Evolutionary conservation across 805 yeast species (phyloP).

Genomic region (Yarrowia bubula): DNA sequence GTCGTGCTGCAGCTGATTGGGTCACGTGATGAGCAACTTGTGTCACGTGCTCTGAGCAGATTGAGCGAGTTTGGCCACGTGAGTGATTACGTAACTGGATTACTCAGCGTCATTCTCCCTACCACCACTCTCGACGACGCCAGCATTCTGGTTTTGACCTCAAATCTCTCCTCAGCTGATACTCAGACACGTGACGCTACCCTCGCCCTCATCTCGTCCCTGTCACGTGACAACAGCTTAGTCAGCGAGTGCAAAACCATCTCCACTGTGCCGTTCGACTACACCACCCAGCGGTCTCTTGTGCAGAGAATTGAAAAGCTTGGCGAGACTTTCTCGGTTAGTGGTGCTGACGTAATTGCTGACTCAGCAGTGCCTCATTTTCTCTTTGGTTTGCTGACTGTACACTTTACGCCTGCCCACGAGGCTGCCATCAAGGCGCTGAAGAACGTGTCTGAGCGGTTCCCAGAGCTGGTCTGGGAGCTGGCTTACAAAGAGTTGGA

Average conservation of each 20-base stretch:
- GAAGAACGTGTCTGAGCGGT: constrained; percentile 46
- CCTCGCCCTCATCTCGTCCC: neutral
- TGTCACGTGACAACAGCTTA: constrained; percentile 23
- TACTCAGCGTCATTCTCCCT: neutral
- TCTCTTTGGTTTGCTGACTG: constrained; percentile 68
- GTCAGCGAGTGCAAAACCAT: constrained; percentile 42
- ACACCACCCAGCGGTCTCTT: constrained; percentile 71
- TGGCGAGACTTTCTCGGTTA: constrained; percentile 45
- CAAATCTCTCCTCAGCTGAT: neutral
- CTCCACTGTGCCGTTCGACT: constrained; percentile 70
- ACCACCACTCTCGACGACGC: neutral
- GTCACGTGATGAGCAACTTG: neutral
- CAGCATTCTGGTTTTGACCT: neutral
- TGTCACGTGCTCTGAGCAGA: neutral
- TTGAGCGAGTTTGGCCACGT: neutral
- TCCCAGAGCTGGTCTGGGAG: constrained; percentile 55
- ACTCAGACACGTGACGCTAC: neutral
- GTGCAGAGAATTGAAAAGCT: constrained; percentile 64
- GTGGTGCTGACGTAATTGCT: constrained; percentile 35
- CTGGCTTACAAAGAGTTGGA: constrained; percentile 41
- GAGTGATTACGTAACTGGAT: neutral
- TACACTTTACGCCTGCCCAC: constrained; percentile 84
- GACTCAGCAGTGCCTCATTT: constrained; percentile 47
- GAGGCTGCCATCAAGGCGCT: constrained; percentile 64
- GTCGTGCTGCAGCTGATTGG: neutral